Percentiles rank a stretch among this genome's conserved stretches.
phyloP scores from a whole-genome alignment of 306 rosid genomes.

The Carpinus viminea region DNA sequence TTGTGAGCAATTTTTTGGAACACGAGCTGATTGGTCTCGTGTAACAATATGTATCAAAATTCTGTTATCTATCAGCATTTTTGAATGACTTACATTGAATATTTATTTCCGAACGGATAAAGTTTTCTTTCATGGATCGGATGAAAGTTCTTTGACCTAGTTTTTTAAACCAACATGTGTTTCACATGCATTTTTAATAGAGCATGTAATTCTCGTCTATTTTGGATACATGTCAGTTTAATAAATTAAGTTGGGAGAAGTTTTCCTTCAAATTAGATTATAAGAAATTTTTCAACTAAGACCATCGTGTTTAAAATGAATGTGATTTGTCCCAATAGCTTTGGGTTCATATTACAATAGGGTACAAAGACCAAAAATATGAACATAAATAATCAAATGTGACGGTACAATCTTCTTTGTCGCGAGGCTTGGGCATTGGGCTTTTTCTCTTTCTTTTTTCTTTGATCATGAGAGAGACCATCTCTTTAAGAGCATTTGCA shows the following conservation, averaged over 20 bases:
- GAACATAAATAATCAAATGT: not conserved
- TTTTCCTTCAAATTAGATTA: too few relatives aligned
- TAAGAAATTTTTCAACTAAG: too few relatives aligned
- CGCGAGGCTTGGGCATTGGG: not conserved
- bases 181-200: too few relatives aligned
- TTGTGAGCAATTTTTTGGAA: conserved; percentile 20
- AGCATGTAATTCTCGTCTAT: too few relatives aligned
- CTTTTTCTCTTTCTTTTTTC: not conserved
- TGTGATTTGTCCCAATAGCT: too few relatives aligned
- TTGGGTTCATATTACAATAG: not conserved
- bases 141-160: too few relatives aligned
- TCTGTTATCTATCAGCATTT: not conserved
- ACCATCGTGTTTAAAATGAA: too few relatives aligned
- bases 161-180: too few relatives aligned
- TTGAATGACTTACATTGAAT: not conserved
- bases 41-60: conserved; percentile 10
- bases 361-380: not conserved
- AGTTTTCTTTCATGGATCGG: too few relatives aligned
- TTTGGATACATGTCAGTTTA: too few relatives aligned
- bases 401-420: not conserved
- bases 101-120: not conserved
- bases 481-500: too few relatives aligned
- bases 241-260: too few relatives aligned
- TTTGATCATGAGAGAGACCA: not conserved
- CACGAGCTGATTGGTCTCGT: conserved; percentile 13